phyloP scores from a whole-genome alignment of 2,329 filamentous ascomycete species.

The Aspergillus texensis region DNA sequence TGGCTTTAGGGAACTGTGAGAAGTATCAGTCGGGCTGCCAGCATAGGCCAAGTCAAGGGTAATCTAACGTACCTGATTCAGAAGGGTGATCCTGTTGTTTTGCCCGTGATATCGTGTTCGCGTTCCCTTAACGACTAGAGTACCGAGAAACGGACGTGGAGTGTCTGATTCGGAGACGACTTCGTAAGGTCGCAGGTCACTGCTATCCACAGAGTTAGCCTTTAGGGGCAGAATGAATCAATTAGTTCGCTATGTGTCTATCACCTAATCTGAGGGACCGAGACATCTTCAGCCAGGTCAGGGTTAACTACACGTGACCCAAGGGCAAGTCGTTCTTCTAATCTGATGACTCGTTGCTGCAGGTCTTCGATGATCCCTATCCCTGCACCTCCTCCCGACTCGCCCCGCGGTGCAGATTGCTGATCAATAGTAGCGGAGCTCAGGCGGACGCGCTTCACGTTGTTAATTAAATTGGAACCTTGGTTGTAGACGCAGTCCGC shows the following conservation, averaged over 20 bases:
- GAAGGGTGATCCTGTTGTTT: slow-evolving; percentile 22
- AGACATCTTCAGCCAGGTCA: neutral
- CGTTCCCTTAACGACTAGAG: slow-evolving; percentile 25
- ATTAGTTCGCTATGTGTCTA: neutral
- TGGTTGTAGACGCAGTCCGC: slow-evolving; percentile 21
- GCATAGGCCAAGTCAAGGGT: neutral
- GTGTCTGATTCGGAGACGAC: neutral
- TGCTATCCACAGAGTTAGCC: neutral
- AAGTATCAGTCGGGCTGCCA: neutral
- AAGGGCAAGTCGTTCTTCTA: slow-evolving; percentile 21
- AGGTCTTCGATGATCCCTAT: slow-evolving; percentile 26
- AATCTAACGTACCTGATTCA: slow-evolving; percentile 17
- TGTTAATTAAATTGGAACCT: slow-evolving; percentile 8
- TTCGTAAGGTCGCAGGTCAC: neutral
- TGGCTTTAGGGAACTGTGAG: slow-evolving; percentile 25
- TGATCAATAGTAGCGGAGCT: neutral
- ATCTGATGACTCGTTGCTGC: slow-evolving; percentile 22
- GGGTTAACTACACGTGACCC: neutral
- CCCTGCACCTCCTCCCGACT: neutral
- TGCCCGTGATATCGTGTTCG: slow-evolving; percentile 27
- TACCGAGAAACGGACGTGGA: slow-evolving; percentile 16
- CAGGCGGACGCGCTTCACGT: slow-evolving; percentile 13
- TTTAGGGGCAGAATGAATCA: too few species aligned
- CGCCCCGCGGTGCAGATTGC: neutral
- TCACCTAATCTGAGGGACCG: slow-evolving; percentile 12